Base-by-base conservation (phyloP, 345 rosid species). In the Sisymbrium irio region DNA sequence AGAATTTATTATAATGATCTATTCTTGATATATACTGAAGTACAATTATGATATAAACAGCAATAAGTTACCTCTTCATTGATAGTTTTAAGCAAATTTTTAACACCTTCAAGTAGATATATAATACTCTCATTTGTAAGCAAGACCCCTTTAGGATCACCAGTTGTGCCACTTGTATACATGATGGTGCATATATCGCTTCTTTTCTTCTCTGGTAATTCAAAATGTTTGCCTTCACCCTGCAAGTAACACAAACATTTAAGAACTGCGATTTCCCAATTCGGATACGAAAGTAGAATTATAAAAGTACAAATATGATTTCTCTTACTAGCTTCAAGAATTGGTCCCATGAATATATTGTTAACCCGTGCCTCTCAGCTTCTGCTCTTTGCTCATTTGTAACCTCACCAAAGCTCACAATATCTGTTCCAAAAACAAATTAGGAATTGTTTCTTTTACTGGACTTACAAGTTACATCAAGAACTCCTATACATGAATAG, bases 121-220 rank as follows among this genome's bases (percentile, higher is more conserved):
- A 92, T 83, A 71, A 96, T 90, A 84, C 89, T 89, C 3, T 88
- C 87, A 83, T 96, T 96, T 79, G 99, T 87, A 67, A 96, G 84
- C 89, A 96, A 33, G 5, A 92, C 99, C 78, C 99, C 99, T 76
- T 90, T 96, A 15, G 99, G 99, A 81, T 96, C 97, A 79, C 97
- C 98, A 79, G 99, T 92, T 71, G 99, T 96, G 72, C 99, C 99
- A 63, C 99, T 96, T 44, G 99, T 96, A 73, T 96, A 96, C 99
- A 92, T 96, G 61, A 92, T 89, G 14, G 98, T 96, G 78, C 97
- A 92, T 41, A 96, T 83, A 65, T 96, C 99, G 33, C 73, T 80
- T 81, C 85, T 84, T 80, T 66, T 82, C 76, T 90, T 95, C 78
- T 69, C 89, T 14, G 99, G 99, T 70, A 92, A 88, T 46, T 92